phyloP scores from a whole-genome alignment of 305 asterid species.

The Withania somnifera region DNA sequence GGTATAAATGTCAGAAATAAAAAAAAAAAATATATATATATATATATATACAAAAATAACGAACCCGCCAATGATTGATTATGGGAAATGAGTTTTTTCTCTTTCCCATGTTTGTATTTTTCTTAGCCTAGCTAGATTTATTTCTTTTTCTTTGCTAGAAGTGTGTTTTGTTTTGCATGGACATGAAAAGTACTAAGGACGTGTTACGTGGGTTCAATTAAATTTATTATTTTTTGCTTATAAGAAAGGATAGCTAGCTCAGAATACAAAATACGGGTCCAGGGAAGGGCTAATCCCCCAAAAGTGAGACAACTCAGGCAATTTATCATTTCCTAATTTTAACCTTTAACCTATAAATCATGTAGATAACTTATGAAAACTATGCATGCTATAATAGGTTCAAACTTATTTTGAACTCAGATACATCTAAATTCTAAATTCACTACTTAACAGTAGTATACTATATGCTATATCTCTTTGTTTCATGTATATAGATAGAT shows the following conservation, averaged over 20 bases:
- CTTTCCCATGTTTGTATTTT: conserved; percentile 5
- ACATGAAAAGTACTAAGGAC: neutral
- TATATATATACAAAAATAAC: too few relatives aligned
- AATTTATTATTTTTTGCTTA: neutral
- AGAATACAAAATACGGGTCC: neutral
- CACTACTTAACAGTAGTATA: neutral
- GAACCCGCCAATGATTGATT: conserved; percentile 32
- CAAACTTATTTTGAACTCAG: neutral
- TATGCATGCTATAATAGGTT: neutral
- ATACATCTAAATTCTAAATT: neutral
- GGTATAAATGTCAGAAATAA: conserved; percentile 47
- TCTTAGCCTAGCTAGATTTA: conserved; percentile 6
- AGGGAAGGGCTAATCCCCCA: neutral
- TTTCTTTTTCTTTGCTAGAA: neutral
- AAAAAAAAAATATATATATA: conserved; percentile 13
- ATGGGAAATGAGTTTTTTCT: conserved; percentile 49
- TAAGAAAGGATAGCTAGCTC: neutral
- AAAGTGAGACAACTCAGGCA: neutral
- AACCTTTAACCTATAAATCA: neutral
- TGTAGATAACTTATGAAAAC: neutral
- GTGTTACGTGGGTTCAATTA: neutral
- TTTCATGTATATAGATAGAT: neutral
- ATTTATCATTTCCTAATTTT: too few relatives aligned
- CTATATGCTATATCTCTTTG: neutral
- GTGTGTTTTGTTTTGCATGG: neutral